Evolutionary conservation across 2,329 filamentous ascomycete genomes (phyloP).

Genomic region (Magnaporthales sp.): DNA sequence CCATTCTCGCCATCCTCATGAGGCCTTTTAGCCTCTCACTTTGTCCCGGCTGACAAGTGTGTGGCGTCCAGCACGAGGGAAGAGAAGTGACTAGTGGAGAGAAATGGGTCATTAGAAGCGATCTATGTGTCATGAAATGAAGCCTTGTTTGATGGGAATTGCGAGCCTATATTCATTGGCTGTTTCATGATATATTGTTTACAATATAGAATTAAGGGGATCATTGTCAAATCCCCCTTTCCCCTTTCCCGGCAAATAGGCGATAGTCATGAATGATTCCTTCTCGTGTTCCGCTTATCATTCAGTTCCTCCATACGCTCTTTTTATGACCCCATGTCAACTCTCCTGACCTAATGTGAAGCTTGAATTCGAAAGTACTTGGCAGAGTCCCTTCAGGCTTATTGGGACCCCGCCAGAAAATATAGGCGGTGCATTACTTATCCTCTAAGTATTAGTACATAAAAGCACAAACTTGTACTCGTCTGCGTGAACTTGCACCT

Average conservation of each 20-base stretch:
- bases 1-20: neutral
- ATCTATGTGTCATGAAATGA: constrained; percentile 47
- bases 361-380: neutral
- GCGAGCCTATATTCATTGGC: neutral
- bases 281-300: neutral
- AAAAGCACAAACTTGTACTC: neutral
- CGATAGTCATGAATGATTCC: neutral
- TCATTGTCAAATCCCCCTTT: neutral
- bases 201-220: neutral
- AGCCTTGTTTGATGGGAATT: neutral
- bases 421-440: neutral
- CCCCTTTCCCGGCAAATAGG: neutral
- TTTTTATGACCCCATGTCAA: neutral
- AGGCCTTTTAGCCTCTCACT: neutral
- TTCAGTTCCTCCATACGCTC: neutral
- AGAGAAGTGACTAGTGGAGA: constrained; percentile 56
- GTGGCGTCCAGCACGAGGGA: constrained; percentile 47
- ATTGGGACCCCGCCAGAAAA: neutral
- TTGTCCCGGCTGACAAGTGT: neutral
- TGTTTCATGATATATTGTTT: neutral
- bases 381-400: neutral
- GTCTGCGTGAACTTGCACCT: neutral
- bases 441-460: neutral
- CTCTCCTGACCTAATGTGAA: neutral
- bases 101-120: constrained; percentile 68